Base-by-base conservation (phyloP, 1,284 basidiomycete genomes). In the Sanghuangporus baumii region DNA sequence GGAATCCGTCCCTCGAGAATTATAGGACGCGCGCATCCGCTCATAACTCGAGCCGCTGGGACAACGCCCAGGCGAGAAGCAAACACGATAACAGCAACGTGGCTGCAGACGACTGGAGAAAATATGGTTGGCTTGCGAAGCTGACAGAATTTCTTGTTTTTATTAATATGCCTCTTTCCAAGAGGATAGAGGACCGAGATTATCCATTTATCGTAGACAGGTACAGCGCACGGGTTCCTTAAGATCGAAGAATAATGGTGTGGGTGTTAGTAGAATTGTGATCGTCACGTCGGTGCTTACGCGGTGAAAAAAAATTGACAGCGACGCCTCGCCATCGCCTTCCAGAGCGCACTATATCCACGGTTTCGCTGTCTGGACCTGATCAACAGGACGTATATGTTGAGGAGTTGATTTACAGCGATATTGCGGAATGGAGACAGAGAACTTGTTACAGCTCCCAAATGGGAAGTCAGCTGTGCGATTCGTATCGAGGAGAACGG, bases 1-100 rank as follows among this genome's bases (percentile, higher is more conserved):
- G 59, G 36, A 1, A 60, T 23, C 23, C 59, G 12, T 23, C 59
- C 59, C n/a, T 60, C 59, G n/a, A 60, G 55, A 23, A 60, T 18
- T 11, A 60, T 36, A 16, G 41, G 54, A 34, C 59, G 52, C 14
- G 26, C 50, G 8, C 16, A 26, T 46, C 11, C 34, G 14, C 34
- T 2, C 2, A 12, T 12, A 16, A 16, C 11, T 14, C 34, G 14
- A 16, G 31, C 52, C 14, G 16, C 1, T 16, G 34, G 7, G 23
- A 34, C 34, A 50, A 23, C 8, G 47, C 36, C 57, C 57, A 52
- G 20, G 48, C 4, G 18, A 58, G 57, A 5, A 59, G 2, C 16
- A 59, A 34, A 16, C 46, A 20, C 3, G 47, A 40, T 16, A 34
- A 20, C 4, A 31, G 34, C 36, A 51, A 38, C 36, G 51, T 54